A percentile compares a stretch with the other conserved stretches of the same genome.
Evolutionary conservation across 176 grass and related monocot species (phyloP).

Genomic region (Cenchrus fungigraminus): DNA sequence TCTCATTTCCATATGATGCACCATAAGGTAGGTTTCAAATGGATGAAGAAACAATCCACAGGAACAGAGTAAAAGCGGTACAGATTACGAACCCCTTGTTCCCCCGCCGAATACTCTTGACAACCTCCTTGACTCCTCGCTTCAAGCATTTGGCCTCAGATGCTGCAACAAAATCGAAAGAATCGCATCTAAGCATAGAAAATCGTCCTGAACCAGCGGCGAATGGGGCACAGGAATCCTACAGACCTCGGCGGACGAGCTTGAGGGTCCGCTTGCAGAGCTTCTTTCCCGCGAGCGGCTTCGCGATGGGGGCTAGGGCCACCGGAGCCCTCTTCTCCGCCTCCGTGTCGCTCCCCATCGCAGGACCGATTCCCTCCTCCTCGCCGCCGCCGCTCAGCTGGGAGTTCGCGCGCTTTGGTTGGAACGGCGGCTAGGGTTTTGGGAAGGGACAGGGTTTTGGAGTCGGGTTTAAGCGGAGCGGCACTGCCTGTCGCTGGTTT

Average conservation of each 20-base stretch:
- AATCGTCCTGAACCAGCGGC: not conserved
- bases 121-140: conserved; percentile 92
- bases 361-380: not conserved
- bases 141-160: conserved; percentile 86
- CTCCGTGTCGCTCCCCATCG: conserved; percentile 56
- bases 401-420: conserved; percentile 24
- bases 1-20: not conserved
- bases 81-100: conserved; percentile 61
- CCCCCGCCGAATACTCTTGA: conserved; percentile 86
- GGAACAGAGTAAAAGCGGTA: not conserved
- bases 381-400: not conserved
- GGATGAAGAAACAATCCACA: not conserved
- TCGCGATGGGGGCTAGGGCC: conserved; percentile 68
- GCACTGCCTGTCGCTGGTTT: not conserved
- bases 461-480: conserved; percentile 1
- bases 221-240: not conserved
- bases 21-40: not conserved
- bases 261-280: conserved; percentile 83
- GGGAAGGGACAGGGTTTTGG: not conserved
- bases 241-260: conserved; percentile 58
- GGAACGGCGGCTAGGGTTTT: conserved; percentile 51
- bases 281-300: conserved; percentile 77
- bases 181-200: not conserved
- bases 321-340: conserved; percentile 32
- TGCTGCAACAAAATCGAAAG: conserved; percentile 28